Conservation (phyloP, 2,329 filamentous ascomycete species). For the Fusarium graminum region DNA sequence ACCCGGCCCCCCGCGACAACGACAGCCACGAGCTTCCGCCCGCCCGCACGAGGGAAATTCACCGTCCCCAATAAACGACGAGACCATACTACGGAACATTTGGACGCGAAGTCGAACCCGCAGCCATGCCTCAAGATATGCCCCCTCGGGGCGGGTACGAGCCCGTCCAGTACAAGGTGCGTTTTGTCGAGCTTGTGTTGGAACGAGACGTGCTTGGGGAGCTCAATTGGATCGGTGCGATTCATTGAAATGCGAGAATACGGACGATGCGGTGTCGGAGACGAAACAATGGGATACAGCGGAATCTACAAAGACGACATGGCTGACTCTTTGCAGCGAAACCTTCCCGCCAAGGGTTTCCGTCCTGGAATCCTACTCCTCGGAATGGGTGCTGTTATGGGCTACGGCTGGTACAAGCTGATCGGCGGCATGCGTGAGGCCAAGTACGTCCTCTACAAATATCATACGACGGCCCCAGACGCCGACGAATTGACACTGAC, state of each 20-base stretch:
- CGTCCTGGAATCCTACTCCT: constrained; percentile 83
- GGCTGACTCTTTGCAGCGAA: constrained; percentile 72
- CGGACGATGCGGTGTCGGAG: neutral
- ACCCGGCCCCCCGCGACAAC: constrained; percentile 1
- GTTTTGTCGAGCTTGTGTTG: constrained; percentile 47
- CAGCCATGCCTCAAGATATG: constrained; percentile 95
- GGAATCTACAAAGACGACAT: neutral
- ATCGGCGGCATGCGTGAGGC: constrained; percentile 88
- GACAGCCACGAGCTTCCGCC: constrained; percentile 21
- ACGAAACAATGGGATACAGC: neutral
- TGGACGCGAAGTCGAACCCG: constrained; percentile 16
- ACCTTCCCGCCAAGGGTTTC: constrained; percentile 92
- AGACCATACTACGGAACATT: constrained; percentile 23
- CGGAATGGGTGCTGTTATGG: constrained; percentile 82
- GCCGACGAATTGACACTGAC: constrained; percentile 8
- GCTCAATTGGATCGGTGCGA: neutral
- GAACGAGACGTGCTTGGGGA: neutral
- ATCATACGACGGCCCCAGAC: neutral
- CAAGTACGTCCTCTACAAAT: constrained; percentile 72
- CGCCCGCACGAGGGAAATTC: constrained; percentile 34
- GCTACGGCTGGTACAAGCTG: constrained; percentile 90
- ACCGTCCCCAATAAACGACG: neutral
- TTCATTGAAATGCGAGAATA: neutral
- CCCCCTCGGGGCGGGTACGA: constrained; percentile 94
- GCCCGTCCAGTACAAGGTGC: constrained; percentile 96